A percentile compares a stretch with the other conserved stretches of the same genome.
phyloP scores from a whole-genome alignment of 2,329 filamentous ascomycete species.

The Aspergillus tanneri region DNA sequence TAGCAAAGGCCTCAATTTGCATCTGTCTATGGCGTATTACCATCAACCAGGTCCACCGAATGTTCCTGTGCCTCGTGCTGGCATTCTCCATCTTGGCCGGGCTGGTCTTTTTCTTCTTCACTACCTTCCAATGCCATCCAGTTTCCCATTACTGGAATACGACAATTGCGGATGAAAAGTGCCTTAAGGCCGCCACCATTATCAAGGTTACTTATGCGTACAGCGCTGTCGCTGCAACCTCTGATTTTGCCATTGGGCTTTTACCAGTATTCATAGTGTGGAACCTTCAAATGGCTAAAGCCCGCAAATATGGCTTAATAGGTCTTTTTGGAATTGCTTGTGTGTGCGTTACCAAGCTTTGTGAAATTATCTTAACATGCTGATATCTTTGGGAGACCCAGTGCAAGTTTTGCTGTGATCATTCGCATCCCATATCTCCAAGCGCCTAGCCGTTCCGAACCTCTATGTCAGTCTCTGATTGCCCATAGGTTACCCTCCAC shows the following conservation, averaged over 20 bases:
- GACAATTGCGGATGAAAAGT: constrained; percentile 34
- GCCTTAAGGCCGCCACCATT: constrained; percentile 41
- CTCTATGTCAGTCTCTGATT: constrained; percentile 29
- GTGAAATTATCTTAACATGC: constrained; percentile 22
- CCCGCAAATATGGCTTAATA: constrained; percentile 54
- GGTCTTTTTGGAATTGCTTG: constrained; percentile 58
- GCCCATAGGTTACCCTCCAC: not conserved
- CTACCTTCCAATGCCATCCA: constrained; percentile 55
- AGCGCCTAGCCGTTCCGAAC: constrained; percentile 39
- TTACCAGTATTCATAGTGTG: constrained; percentile 56
- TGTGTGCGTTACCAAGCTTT: constrained; percentile 38
- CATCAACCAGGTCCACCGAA: constrained; percentile 46
- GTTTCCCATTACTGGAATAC: constrained; percentile 52
- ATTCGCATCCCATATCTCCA: constrained; percentile 46
- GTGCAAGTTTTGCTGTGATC: constrained; percentile 47
- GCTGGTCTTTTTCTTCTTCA: constrained; percentile 51
- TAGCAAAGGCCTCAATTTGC: constrained; percentile 53
- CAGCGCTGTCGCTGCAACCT: constrained; percentile 34
- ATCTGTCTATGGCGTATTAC: constrained; percentile 55
- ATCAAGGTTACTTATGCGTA: constrained; percentile 38
- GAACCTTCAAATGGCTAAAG: constrained; percentile 55
- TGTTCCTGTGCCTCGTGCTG: constrained; percentile 50
- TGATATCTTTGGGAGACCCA: constrained; percentile 9
- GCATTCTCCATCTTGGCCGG: constrained; percentile 46
- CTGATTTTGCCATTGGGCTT: constrained; percentile 55